Evolutionary conservation across 2,329 filamentous ascomycete genomes (phyloP), one percentile per base, ranked within the genome.

Genomic region (Gremmenia infestans): DNA sequence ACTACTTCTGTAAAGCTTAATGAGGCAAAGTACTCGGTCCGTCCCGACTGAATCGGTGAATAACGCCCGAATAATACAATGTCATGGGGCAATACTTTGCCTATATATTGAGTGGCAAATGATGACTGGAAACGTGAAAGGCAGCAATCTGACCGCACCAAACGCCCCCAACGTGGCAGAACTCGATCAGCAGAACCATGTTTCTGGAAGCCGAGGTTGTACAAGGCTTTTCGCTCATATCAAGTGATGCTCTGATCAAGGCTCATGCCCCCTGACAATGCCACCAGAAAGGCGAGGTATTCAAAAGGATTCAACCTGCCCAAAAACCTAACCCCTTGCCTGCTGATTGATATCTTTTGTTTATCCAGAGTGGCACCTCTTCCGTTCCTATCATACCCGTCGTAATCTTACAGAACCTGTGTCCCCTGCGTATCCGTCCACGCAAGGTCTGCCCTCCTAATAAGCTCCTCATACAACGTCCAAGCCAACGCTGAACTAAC

Each of bases 391-490:
- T 25, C 43, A 51, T 40, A 50, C 32, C 43, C n/a, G 11, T 28
- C 15, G 49, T 40, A 5, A 17, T 43, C 19, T 51, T 25, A 51
- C 22, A 51, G 40, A 9, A 19, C 17, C 23, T 43, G 17, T 17
- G n/a, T 40, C 15, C 12, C 49, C 11, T 43, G 49, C 12, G 49
- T 37, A 25, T 50, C 40, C n/a, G 22, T 36, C 62, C 60, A 63
- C 37, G 48, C 63, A 50, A 55, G 47, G 51, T 68, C 84, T 1
- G 87, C 88, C 64, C 88, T 80, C 58, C 92, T 78, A 60, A 97
- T 87, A 65, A 97, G 73, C 72, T 97, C 93, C 74, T 99, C 94
- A 69, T 99, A 99, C 42, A 97, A 79, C 9, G 93, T 97, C 94
- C 94, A 99, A 7, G 93, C 93, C 63, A 97, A 78, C n/a, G 94